Percentiles rank a stretch among this genome's conserved stretches.
phyloP scores from a whole-genome alignment of 371 early-diverging fungal genomes.

The Funneliformis caledonium region DNA sequence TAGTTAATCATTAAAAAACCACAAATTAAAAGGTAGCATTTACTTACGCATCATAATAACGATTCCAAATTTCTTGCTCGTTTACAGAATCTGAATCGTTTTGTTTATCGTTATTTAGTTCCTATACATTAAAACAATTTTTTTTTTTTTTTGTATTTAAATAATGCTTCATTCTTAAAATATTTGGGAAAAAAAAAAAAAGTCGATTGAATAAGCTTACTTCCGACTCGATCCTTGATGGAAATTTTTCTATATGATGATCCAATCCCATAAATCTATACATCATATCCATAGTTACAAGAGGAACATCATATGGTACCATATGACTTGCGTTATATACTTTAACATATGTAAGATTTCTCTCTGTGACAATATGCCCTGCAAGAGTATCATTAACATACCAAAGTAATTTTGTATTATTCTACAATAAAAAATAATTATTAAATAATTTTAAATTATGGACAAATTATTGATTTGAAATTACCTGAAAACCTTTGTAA shows the following conservation, averaged over 20 bases:
- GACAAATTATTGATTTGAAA: background rate
- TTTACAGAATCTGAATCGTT: background rate
- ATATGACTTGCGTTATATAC: constrained; percentile 80
- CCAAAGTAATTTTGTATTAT: constrained; percentile 50
- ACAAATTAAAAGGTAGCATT: background rate
- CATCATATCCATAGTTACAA: constrained; percentile 72
- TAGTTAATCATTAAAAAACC: background rate
- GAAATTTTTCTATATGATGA: constrained; percentile 4
- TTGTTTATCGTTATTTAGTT: background rate
- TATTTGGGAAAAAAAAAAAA: background rate
- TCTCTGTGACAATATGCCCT: constrained; percentile 62
- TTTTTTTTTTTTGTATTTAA: background rate
- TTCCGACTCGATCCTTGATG: constrained; percentile 6
- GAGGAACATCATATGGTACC: constrained; percentile 77
- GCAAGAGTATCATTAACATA: constrained; percentile 59
- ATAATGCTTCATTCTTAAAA: too few species aligned
- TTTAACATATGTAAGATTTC: constrained; percentile 73
- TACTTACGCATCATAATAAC: constrained; percentile 34
- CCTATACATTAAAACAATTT: background rate
- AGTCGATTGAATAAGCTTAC: background rate
- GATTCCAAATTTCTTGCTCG: constrained; percentile 21
- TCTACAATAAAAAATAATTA: background rate
- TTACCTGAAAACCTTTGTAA: constrained; percentile 65
- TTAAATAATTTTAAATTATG: background rate
- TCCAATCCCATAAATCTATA: constrained; percentile 69